These are phyloP conservation scores for Zopfia rhizophila DNA, from an alignment of 2,329 filamentous ascomycete genomes.

Conservation along the genomic window DNA sequence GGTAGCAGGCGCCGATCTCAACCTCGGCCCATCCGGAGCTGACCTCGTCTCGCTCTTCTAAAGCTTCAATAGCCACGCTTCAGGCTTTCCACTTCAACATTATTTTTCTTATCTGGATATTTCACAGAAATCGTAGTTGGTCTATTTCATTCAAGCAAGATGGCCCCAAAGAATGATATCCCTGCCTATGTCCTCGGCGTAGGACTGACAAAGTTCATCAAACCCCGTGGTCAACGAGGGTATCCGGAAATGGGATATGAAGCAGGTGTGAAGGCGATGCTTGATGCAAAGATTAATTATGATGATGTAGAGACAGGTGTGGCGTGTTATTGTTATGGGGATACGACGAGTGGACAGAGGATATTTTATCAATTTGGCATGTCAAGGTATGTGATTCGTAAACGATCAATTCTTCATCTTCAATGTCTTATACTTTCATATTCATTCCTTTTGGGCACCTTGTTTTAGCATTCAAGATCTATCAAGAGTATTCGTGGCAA, in stretches of 20 bases:
- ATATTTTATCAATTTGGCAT: conserved; percentile 99
- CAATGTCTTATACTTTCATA: too few relatives aligned
- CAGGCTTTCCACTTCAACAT: not conserved
- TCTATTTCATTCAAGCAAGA: conserved; percentile 19
- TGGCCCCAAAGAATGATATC: conserved; percentile 39
- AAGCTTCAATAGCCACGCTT: not conserved
- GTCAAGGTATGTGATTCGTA: conserved; percentile 62
- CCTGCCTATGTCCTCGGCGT: conserved; percentile 90
- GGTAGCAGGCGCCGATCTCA: not conserved
- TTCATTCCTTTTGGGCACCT: too few relatives aligned
- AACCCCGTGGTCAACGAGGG: conserved; percentile 88
- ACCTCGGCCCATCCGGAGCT: conserved; percentile 2
- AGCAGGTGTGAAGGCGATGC: conserved; percentile 85
- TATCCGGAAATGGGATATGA: conserved; percentile 95
- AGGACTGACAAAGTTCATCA: conserved; percentile 99
- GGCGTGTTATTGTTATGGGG: conserved; percentile 96
- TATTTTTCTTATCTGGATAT: not conserved
- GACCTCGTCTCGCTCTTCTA: not conserved
- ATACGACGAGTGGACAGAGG: conserved; percentile 91
- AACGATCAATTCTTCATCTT: not conserved
- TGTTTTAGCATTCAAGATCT: too few relatives aligned
- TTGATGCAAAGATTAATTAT: conserved; percentile 87
- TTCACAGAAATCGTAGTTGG: too few relatives aligned
- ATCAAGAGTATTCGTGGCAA: too few relatives aligned
- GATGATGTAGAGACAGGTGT: conserved; percentile 94